Evolutionary conservation across 2,329 filamentous ascomycete genomes (phyloP).

Genomic region (Trichoderma sp.): DNA sequence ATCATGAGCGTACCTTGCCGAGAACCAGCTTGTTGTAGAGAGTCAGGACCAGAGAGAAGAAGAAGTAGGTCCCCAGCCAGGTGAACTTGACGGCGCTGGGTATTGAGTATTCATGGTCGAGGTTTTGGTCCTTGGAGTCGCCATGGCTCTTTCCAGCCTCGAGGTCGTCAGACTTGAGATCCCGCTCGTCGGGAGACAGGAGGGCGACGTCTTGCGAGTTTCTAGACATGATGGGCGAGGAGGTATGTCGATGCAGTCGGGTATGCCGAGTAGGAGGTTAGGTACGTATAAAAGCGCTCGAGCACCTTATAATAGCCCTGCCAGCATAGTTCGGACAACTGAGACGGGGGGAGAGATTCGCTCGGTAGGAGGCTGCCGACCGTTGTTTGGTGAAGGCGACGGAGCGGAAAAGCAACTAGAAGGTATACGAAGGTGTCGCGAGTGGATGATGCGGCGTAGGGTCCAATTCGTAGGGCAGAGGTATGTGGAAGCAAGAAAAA

Average conservation of each 20-base stretch:
- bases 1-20: constrained; percentile 47
- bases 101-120: constrained; percentile 51
- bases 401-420: neutral
- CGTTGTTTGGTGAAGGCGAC: constrained; percentile 1
- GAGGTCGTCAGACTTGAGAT: constrained; percentile 33
- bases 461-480: constrained; percentile 2
- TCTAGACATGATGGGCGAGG: constrained; percentile 38
- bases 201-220: constrained; percentile 38
- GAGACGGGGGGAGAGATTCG: neutral
- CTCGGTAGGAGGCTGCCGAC: constrained; percentile 5
- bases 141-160: constrained; percentile 36
- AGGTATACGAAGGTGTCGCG: constrained; percentile 19
- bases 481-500: neutral
- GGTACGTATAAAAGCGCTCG: neutral
- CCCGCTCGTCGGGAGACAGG: constrained; percentile 39
- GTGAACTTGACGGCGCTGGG: constrained; percentile 51
- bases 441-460: constrained; percentile 4
- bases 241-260: neutral
- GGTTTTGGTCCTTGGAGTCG: constrained; percentile 41
- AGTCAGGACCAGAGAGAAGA: constrained; percentile 52
- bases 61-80: constrained; percentile 56
- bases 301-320: constrained; percentile 8
- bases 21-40: constrained; percentile 63
- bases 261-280: neutral
- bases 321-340: constrained; percentile 17